Percentiles rank a stretch among this genome's conserved stretches.
These are phyloP conservation scores for Wickerhamomyces sp. DNA, from an alignment of 1,139 yeast genomes.

Conservation along the genomic window DNA sequence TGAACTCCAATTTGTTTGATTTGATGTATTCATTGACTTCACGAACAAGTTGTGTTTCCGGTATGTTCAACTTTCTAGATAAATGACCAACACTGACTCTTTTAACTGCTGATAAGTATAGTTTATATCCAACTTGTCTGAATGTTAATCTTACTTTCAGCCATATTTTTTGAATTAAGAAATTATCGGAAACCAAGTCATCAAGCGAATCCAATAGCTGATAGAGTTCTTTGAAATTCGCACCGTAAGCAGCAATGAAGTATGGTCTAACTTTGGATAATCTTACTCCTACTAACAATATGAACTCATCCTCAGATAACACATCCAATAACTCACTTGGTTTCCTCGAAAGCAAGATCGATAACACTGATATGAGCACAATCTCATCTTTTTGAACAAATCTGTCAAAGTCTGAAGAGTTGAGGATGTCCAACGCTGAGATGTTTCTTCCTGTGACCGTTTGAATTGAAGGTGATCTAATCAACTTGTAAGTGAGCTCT, in stretches of 20 bases:
- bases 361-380: constrained; percentile 15
- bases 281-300: constrained; percentile 14
- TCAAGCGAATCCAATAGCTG: constrained; percentile 10
- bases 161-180: constrained; percentile 18
- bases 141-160: constrained; percentile 13
- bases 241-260: constrained; percentile 12
- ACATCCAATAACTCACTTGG: constrained; percentile 14
- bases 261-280: constrained; percentile 13
- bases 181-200: constrained; percentile 4
- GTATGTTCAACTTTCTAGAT: constrained; percentile 16
- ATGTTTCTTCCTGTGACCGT: constrained; percentile 13
- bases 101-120: constrained; percentile 21
- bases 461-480: constrained; percentile 12
- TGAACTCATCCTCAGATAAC: constrained; percentile 12
- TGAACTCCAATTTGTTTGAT: constrained; percentile 12
- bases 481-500: constrained; percentile 7
- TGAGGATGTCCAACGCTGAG: constrained; percentile 15
- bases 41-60: constrained; percentile 8
- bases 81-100: constrained; percentile 18
- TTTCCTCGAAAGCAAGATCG: constrained; percentile 15
- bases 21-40: constrained; percentile 15
- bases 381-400: constrained; percentile 21
- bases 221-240: constrained; percentile 17
- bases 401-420: constrained; percentile 14
- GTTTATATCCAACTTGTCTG: constrained; percentile 18